phyloP scores from a whole-genome alignment of 768 basidiomycete genomes.

The Rhizopogon salebrosus region DNA sequence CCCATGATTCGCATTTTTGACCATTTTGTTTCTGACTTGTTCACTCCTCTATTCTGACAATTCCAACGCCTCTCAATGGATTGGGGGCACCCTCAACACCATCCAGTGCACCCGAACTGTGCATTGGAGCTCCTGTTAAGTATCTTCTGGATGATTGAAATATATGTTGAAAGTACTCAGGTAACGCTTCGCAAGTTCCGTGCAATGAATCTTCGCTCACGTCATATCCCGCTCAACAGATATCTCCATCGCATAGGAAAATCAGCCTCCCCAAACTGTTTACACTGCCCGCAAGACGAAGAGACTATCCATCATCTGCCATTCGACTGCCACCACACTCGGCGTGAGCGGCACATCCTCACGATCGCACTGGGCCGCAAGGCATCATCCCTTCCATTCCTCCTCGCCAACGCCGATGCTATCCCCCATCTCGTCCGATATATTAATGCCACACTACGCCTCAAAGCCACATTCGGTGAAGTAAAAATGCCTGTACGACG shows the following conservation, averaged over 20 bases:
- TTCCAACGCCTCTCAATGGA: too few species aligned
- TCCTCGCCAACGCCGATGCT: slow-evolving; percentile 1
- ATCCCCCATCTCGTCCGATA: slow-evolving; percentile 2
- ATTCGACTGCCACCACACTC: slow-evolving; percentile 20
- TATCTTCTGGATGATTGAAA: too few species aligned
- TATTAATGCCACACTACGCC: slow-evolving; percentile 4
- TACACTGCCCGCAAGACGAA: slow-evolving; percentile 11
- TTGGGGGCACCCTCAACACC: too few species aligned
- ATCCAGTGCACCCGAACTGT: too few species aligned
- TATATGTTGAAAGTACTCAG: too few species aligned
- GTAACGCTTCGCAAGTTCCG: too few species aligned
- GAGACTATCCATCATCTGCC: slow-evolving; percentile 30
- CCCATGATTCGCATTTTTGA: too few species aligned
- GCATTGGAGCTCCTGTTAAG: too few species aligned
- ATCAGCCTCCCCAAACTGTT: slow-evolving; percentile 21
- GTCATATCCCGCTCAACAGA: slow-evolving; percentile 25
- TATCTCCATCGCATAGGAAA: slow-evolving; percentile 25
- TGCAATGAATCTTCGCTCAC: too few species aligned
- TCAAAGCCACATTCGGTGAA: not conserved
- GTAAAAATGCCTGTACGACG: not conserved
- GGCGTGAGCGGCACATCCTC: not conserved
- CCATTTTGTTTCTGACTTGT: too few species aligned
- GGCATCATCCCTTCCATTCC: slow-evolving; percentile 3
- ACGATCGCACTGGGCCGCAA: not conserved
- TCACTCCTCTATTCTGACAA: too few species aligned